Conservation (phyloP, 352 stramenopile species). For the Phytophthora chlamydospora region DNA sequence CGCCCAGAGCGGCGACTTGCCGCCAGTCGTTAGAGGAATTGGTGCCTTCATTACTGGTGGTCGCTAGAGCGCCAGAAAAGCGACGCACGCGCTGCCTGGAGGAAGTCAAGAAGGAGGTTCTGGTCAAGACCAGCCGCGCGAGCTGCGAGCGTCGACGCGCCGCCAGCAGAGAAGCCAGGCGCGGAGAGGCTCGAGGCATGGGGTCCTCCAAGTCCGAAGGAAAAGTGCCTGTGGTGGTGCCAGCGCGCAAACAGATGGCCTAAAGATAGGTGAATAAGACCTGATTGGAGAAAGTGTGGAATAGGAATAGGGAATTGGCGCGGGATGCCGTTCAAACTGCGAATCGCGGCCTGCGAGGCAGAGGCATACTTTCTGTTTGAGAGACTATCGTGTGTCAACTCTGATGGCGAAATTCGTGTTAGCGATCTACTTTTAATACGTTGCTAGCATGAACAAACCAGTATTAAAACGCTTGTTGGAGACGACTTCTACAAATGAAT, state of each 20-base stretch:
- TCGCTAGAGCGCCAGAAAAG: background rate
- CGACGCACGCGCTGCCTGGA: constrained; percentile 7
- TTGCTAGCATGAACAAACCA: too few species aligned
- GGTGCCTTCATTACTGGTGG: constrained; percentile 12
- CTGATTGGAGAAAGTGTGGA: too few species aligned
- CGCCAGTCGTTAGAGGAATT: constrained; percentile 1
- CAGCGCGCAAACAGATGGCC: constrained; percentile 2
- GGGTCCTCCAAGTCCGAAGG: constrained; percentile 18
- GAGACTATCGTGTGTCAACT: too few species aligned
- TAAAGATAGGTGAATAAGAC: constrained; percentile 1
- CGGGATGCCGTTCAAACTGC: too few species aligned
- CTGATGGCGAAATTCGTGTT: too few species aligned
- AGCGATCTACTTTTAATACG: too few species aligned
- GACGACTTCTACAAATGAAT: too few species aligned
- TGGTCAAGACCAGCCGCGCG: background rate
- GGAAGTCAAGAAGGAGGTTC: background rate
- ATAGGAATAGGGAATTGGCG: too few species aligned
- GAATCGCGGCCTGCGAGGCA: too few species aligned
- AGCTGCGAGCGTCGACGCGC: constrained; percentile 9
- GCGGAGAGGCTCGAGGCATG: constrained; percentile 27
- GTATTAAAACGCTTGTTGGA: too few species aligned
- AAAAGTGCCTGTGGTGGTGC: constrained; percentile 1
- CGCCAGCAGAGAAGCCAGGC: constrained; percentile 23
- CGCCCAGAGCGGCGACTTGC: constrained; percentile 24
- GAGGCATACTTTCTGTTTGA: too few species aligned